phyloP scores from a whole-genome alignment of 306 rosid species.

The Amphicarpaea edgeworthii region DNA sequence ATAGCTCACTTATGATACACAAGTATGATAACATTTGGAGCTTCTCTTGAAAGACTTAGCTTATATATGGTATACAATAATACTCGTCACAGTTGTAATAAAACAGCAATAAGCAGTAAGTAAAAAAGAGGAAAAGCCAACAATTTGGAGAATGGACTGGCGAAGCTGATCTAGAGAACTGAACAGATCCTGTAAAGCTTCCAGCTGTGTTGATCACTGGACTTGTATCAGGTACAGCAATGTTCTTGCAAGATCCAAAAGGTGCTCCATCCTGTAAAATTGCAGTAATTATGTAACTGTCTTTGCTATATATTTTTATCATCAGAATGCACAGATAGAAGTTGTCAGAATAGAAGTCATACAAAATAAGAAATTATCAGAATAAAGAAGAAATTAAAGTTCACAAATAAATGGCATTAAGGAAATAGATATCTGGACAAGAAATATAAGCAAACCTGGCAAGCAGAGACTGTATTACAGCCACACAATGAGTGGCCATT shows the following conservation, averaged over 20 bases:
- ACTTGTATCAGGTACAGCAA: slow-evolving; percentile 61
- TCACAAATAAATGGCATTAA: slow-evolving; percentile 40
- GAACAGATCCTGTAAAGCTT: slow-evolving; percentile 88
- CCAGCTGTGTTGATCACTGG: slow-evolving; percentile 69
- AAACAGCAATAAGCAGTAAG: slow-evolving; percentile 56
- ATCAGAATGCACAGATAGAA: slow-evolving; percentile 18
- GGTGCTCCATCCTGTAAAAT: slow-evolving; percentile 84
- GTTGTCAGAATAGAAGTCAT: slow-evolving; percentile 24
- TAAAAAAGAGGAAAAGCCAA: slow-evolving; percentile 49
- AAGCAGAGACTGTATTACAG: slow-evolving; percentile 74
- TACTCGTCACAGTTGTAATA: slow-evolving; percentile 46
- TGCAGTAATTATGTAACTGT: slow-evolving; percentile 21
- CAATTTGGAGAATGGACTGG: slow-evolving; percentile 52
- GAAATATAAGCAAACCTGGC: slow-evolving; percentile 75
- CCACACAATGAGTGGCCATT: slow-evolving; percentile 87
- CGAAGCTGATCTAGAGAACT: slow-evolving; percentile 75
- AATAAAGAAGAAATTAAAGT: slow-evolving; percentile 31
- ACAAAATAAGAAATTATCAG: not conserved
- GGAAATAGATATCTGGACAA: slow-evolving; percentile 30
- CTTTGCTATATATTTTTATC: not conserved
- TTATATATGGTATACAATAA: slow-evolving; percentile 46
- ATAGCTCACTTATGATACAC: slow-evolving; percentile 45
- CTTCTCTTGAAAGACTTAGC: slow-evolving; percentile 37
- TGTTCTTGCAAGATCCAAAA: slow-evolving; percentile 87
- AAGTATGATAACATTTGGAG: slow-evolving; percentile 37